phyloP scores from a whole-genome alignment of 805 yeast genomes.

The Novakomyces olei region DNA sequence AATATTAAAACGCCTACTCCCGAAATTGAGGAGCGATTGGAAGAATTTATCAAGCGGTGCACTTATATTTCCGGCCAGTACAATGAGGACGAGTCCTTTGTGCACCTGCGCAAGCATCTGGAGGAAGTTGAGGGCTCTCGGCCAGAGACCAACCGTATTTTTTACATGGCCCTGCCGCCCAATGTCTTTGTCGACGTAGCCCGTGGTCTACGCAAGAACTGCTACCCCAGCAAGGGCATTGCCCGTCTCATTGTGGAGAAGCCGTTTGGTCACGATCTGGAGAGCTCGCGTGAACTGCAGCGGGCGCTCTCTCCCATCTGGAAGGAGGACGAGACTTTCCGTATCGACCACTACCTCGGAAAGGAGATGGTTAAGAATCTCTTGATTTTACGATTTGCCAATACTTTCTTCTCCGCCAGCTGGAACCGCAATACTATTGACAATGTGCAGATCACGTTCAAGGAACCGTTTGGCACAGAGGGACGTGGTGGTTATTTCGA shows the following conservation, averaged over 20 bases:
- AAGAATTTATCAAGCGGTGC: conserved; percentile 36
- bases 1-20: conserved; percentile 36
- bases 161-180: conserved; percentile 89
- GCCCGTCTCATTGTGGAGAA: conserved; percentile 82
- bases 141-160: conserved; percentile 48
- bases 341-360: conserved; percentile 95
- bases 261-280: conserved; percentile 89
- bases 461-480: conserved; percentile 97
- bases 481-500: conserved; percentile 98
- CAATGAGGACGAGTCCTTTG: conserved; percentile 57
- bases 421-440: conserved; percentile 70
- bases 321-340: conserved; percentile 72
- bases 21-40: conserved; percentile 12
- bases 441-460: conserved; percentile 72
- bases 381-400: conserved; percentile 73
- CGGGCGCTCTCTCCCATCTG: conserved; percentile 59
- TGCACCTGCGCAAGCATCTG: conserved; percentile 31
- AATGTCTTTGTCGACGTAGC: conserved; percentile 70
- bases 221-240: conserved; percentile 40
- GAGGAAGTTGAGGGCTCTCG: conserved; percentile 36
- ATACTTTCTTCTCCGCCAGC: conserved; percentile 63
- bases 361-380: conserved; percentile 95
- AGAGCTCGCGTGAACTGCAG: conserved; percentile 57
- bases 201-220: conserved; percentile 40
- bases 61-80: conserved; percentile 60